phyloP scores from a whole-genome alignment of 192 early-diverging fungal species.

The Coemansia sp. region DNA sequence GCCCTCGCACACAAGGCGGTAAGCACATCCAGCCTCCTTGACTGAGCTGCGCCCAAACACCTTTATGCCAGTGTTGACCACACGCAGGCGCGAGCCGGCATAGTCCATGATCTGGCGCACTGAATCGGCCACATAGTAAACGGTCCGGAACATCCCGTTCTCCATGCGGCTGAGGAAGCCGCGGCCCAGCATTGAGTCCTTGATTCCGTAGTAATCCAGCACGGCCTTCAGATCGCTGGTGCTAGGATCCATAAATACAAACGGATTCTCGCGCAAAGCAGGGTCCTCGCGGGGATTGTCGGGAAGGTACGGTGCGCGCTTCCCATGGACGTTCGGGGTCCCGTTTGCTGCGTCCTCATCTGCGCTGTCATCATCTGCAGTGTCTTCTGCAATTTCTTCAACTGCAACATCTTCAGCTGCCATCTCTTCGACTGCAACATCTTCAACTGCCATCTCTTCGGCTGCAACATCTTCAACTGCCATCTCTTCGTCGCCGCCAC shows the following conservation, averaged over 20 bases:
- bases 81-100: conserved; percentile 59
- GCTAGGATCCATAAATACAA: conserved; percentile 71
- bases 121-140: conserved; percentile 85
- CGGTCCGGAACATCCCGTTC: conserved; percentile 61
- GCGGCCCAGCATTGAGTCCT: conserved; percentile 68
- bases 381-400: not conserved
- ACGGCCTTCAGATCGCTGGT: conserved; percentile 64
- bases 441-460: not conserved
- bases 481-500: not conserved
- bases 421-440: not conserved
- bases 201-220: conserved; percentile 75
- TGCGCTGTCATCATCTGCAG: not conserved
- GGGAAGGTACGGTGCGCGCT: conserved; percentile 34
- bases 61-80: conserved; percentile 92
- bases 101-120: conserved; percentile 76
- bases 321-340: conserved; percentile 1
- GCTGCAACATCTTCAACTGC: not conserved
- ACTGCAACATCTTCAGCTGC: not conserved
- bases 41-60: conserved; percentile 78
- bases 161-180: conserved; percentile 90
- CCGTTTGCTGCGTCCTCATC: not conserved
- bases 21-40: conserved; percentile 59
- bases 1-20: conserved; percentile 69
- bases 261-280: conserved; percentile 76
- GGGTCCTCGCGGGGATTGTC: conserved; percentile 52